These are phyloP conservation scores for Mallotus nudiflorus DNA, from an alignment of 345 rosid species.

Conservation along the genomic window DNA sequence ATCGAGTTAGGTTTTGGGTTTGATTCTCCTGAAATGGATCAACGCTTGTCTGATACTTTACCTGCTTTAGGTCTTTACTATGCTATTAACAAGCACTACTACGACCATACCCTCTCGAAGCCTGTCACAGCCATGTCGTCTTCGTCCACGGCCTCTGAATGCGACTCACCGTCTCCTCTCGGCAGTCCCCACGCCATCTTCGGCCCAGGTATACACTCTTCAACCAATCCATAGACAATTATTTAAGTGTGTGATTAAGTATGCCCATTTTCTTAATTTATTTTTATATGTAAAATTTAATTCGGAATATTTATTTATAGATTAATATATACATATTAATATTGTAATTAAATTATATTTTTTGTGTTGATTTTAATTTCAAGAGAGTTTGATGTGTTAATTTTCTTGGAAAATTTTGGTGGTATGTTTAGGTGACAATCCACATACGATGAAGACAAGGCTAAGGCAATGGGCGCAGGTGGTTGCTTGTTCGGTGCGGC, in stretches of 20 bases:
- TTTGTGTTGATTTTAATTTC: no score
- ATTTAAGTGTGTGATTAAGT: no score
- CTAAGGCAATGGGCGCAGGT: slow-evolving; percentile 92
- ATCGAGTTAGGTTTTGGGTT: slow-evolving; percentile 86
- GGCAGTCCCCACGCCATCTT: slow-evolving; percentile 64
- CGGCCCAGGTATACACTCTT: slow-evolving; percentile 37
- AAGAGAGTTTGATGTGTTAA: slow-evolving; percentile 4
- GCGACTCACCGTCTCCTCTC: slow-evolving; percentile 47
- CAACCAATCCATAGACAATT: no score
- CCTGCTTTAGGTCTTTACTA: slow-evolving; percentile 82
- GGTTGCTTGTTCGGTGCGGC: slow-evolving; percentile 90
- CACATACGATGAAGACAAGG: slow-evolving; percentile 79
- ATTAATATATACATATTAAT: background rate
- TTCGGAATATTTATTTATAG: no score
- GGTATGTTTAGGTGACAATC: slow-evolving; percentile 60
- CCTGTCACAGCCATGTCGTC: slow-evolving; percentile 33
- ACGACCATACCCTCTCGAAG: slow-evolving; percentile 46
- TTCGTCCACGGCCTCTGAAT: slow-evolving; percentile 45
- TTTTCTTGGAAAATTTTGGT: slow-evolving; percentile 9
- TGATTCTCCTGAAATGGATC: slow-evolving; percentile 69
- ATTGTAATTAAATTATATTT: background rate
- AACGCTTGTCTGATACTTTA: slow-evolving; percentile 68
- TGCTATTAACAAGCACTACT: slow-evolving; percentile 70
- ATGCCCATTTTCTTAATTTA: no score
- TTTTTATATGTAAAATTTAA: no score